These are phyloP conservation scores for Pelargonium nanum DNA, from an alignment of 345 rosid species.

Conservation along the genomic window DNA sequence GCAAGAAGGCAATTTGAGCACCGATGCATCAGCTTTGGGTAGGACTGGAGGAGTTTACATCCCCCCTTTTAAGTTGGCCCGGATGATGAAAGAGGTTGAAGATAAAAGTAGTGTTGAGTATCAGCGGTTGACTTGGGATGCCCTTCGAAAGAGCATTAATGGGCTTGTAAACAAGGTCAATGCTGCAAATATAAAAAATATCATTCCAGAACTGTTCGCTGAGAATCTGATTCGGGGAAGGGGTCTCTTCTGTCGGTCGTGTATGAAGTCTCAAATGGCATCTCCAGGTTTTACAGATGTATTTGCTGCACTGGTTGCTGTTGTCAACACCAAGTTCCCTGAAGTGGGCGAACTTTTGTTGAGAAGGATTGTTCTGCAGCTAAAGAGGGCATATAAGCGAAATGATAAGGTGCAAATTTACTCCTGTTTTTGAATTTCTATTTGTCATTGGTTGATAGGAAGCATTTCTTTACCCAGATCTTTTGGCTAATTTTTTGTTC, in stretches of 20 bases:
- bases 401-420: conserved; percentile 57
- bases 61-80: conserved; percentile 77
- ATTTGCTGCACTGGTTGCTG: conserved; percentile 76
- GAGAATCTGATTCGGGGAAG: conserved; percentile 86
- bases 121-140: conserved; percentile 92
- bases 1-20: conserved; percentile 30
- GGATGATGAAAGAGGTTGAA: conserved; percentile 80
- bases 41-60: conserved; percentile 79
- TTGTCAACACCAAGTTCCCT: conserved; percentile 78
- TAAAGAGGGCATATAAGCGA: conserved; percentile 89
- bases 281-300: conserved; percentile 88
- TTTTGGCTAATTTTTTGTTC: neutral
- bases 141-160: conserved; percentile 86
- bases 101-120: conserved; percentile 79
- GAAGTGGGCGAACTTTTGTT: conserved; percentile 77
- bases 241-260: conserved; percentile 80
- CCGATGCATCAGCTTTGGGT: conserved; percentile 29
- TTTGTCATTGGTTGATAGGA: neutral
- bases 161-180: conserved; percentile 87
- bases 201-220: conserved; percentile 72
- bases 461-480: neutral
- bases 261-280: conserved; percentile 97
- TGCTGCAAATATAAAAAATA: conserved; percentile 74
- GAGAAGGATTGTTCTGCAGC: conserved; percentile 80
- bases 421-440: neutral